phyloP scores from a whole-genome alignment of 202 grass and related monocot genomes.

The Cymbopogon flexuosus region DNA sequence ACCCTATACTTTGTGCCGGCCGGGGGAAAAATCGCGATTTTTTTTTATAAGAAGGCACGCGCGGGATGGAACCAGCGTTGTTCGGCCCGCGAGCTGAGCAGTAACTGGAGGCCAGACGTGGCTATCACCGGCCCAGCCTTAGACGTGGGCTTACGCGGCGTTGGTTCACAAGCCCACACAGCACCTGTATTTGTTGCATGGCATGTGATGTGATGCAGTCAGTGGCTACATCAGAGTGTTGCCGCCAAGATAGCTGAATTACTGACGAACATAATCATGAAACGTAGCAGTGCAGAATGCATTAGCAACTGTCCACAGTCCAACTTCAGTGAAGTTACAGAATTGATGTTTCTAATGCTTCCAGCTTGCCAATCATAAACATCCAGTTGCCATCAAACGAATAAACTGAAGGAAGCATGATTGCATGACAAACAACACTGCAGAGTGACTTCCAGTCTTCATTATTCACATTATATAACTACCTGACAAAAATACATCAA shows the following conservation, averaged over 20 bases:
- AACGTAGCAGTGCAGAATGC: conserved; percentile 3
- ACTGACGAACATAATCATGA: conserved; percentile 11
- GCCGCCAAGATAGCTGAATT: background rate
- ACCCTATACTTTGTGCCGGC: too few relatives aligned
- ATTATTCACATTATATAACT: background rate
- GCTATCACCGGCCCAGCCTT: too few relatives aligned
- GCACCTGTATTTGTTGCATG: too few relatives aligned
- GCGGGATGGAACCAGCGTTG: too few relatives aligned
- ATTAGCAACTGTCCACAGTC: background rate
- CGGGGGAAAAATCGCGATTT: too few relatives aligned
- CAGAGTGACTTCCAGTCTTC: background rate
- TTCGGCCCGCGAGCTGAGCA: too few relatives aligned
- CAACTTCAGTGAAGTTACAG: conserved; percentile 8
- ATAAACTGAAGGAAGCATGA: conserved; percentile 12
- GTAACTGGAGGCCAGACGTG: too few relatives aligned
- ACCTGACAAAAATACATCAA: conserved; percentile 1
- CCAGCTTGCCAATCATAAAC: conserved; percentile 23
- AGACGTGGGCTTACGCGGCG: too few relatives aligned
- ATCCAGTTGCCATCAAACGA: conserved; percentile 8
- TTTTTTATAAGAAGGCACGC: too few relatives aligned
- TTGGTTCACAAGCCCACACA: too few relatives aligned
- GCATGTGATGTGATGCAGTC: background rate
- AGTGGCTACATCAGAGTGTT: background rate
- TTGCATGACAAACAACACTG: background rate
- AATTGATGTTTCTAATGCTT: background rate